Evolutionary conservation across 2,329 filamentous ascomycete genomes (phyloP).

Genomic region (Botrytis fragariae): DNA sequence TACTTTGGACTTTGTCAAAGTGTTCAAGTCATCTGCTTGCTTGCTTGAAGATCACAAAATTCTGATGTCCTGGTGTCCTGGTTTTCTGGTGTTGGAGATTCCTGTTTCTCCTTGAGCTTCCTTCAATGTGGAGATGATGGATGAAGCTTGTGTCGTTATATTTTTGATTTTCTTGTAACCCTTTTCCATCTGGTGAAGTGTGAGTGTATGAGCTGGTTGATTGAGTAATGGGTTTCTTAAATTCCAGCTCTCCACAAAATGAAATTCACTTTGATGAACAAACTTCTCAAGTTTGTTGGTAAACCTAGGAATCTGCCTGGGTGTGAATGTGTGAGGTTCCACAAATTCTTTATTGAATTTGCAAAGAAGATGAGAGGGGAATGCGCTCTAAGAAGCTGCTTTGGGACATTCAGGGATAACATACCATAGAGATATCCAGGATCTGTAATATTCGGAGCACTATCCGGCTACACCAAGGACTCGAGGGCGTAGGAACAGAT

Average conservation of each 20-base stretch:
- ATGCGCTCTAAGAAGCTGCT: not conserved
- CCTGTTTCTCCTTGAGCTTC: too few relatives aligned
- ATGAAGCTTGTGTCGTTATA: not conserved
- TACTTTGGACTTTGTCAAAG: not conserved
- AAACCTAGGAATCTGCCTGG: rapidly evolving
- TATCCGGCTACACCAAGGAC: not conserved
- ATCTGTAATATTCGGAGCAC: not conserved
- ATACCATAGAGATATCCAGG: not conserved
- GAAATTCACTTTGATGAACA: not conserved
- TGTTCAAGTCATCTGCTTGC: not conserved
- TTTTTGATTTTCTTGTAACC: not conserved
- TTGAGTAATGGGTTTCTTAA: not conserved
- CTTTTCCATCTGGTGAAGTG: not conserved
- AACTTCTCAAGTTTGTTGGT: not conserved
- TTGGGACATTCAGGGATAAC: not conserved
- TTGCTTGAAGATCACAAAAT: not conserved
- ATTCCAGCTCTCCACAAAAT: not conserved
- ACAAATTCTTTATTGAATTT: not conserved
- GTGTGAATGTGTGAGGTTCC: not conserved
- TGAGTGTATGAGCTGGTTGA: too few relatives aligned
- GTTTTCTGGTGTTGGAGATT: rapidly evolving
- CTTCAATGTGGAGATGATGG: not conserved
- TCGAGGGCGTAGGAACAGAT: too few relatives aligned
- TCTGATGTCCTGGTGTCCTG: not conserved
- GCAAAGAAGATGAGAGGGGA: not conserved